Evolutionary conservation across 768 basidiomycete genomes (phyloP).

Genomic region (Myochromella boudieri): DNA sequence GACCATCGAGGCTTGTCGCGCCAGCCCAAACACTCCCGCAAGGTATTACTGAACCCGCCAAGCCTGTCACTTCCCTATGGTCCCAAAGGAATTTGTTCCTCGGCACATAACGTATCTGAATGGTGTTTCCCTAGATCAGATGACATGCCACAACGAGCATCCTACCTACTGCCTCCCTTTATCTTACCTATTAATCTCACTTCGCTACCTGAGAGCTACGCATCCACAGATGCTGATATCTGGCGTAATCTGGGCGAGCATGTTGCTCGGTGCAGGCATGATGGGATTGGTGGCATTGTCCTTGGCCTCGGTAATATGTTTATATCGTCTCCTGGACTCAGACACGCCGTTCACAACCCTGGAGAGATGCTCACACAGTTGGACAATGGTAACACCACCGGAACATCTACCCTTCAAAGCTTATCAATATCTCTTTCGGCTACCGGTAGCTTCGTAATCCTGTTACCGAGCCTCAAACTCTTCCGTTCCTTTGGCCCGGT

Average conservation of each 20-base stretch:
- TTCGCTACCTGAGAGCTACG: conserved; percentile 6
- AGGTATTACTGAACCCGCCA: conserved; percentile 43
- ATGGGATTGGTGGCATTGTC: conserved; percentile 39
- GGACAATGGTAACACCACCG: too few species aligned
- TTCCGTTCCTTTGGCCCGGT: conserved; percentile 30
- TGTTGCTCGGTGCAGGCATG: conserved; percentile 23
- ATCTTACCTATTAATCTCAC: conserved; percentile 38
- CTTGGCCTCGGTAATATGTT: conserved; percentile 9
- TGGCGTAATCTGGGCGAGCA: conserved; percentile 28
- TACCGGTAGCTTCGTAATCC: conserved; percentile 30
- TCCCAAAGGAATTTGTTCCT: conserved; percentile 32
- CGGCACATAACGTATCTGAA: conserved; percentile 22
- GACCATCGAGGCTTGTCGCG: conserved; percentile 43
- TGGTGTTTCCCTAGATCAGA: conserved; percentile 28
- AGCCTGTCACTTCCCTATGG: conserved; percentile 38
- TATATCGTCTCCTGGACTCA: not conserved
- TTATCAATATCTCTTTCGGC: not conserved
- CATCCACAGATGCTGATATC: conserved; percentile 24
- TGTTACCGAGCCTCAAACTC: conserved; percentile 34
- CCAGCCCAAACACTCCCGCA: conserved; percentile 30
- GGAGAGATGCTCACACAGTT: too few species aligned
- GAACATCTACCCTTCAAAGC: too few species aligned
- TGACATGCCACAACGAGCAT: conserved; percentile 34
- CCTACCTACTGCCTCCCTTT: conserved; percentile 64
- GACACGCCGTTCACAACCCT: conserved; percentile 2